Base-by-base conservation (phyloP, 768 basidiomycete species). In the Naganishia antarctica region DNA sequence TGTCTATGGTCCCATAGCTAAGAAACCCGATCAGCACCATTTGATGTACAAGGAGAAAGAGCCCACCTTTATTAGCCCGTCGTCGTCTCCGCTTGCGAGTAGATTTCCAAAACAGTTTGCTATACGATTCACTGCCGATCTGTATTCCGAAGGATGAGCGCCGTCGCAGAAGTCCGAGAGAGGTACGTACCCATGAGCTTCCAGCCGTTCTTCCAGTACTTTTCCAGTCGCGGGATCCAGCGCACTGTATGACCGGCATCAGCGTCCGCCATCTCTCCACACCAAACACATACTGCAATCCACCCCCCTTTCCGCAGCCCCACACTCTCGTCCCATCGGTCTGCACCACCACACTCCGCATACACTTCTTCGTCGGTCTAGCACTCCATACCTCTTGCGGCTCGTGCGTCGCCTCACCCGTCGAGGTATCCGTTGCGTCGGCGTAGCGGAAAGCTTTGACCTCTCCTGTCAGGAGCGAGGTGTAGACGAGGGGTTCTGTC, bases 1-100 rank as follows among this genome's bases (percentile, higher is more conserved):
- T 85, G 83, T 64, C 91, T 81, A 23, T 88, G 85, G 74, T 96
- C 92, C 92, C 92, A 96, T 26, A 97, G 82, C 92, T 96, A 70
- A 45, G 48, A n/a, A 61, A 21, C 7, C 37, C 46, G 28, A n/a
- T 45, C 25, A 53, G 58, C 21, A 15, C 3, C 25, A n/a, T n/a
- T n/a, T n/a, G n/a, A n/a, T n/a, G n/a, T n/a, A 26, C 16, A 43
- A 11, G 18, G 32, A 31, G 37, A 21, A 41, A 53, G 15, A 2
- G 16, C 45, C 13, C 57, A 89, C 91, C 83, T 94, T 94, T 76
- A 97, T 85, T 25, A 91, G 85, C 34, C 93, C 93, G 60, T 93
- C 91, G 73, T 97, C 93, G 74, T 96, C 93, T 18, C 93, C 93
- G 7, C 89, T 91, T 21, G 85, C 84, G 16, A 94, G 75, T 62